Evolutionary conservation across 208 protist species (phyloP), one percentile per base, ranked within the genome.

Genomic region (Leishmania braziliensis): DNA sequence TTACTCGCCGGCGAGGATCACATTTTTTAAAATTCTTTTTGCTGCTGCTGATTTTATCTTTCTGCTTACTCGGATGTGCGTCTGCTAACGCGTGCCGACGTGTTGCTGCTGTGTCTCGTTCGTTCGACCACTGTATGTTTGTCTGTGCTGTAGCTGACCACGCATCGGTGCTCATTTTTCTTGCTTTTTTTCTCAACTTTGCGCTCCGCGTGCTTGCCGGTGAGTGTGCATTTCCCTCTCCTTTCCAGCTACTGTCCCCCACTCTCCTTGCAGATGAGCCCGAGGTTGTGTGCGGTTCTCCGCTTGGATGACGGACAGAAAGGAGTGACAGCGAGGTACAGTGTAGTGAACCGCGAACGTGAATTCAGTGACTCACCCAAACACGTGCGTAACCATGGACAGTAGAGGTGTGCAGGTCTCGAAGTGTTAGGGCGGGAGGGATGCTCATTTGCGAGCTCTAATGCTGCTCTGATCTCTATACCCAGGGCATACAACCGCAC

Each of bases 101-200:
- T 74, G 29, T 14, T 18, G n/a, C 70, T 56, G 70, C 46, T 39
- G 8, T 1, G 39, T 5, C 39, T 71, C 65, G 2, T 29, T 29
- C 63, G 63, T 23, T 68, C n/a, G 29, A 68, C 14, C 26, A 12
- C 5, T 63, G 29, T 50, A 2, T 74, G 48, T 56, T 8, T 36
- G 8, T 66, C 14, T 80, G 6, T 80, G 68, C 14, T 72, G 33
- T 74, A 4, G 70, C 23, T 14, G 48, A 26, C 48, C 48, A 16
- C 20, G 39, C 20, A n/a, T 51, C 20, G 20, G 18, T 26, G 36
- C 48, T 53, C 10, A 33, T 36, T 71, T 68, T 65, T 77, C 51
- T 46, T 79, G 75, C 39, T 86, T 54, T 76, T 80, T 26, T 76
- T 43, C 36, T 29, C 26, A 8, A 53, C 75, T 12, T 75, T 54